These are phyloP conservation scores for Pleodorina starrii DNA, from an alignment of 139 green algal genomes.

Conservation along the genomic window DNA sequence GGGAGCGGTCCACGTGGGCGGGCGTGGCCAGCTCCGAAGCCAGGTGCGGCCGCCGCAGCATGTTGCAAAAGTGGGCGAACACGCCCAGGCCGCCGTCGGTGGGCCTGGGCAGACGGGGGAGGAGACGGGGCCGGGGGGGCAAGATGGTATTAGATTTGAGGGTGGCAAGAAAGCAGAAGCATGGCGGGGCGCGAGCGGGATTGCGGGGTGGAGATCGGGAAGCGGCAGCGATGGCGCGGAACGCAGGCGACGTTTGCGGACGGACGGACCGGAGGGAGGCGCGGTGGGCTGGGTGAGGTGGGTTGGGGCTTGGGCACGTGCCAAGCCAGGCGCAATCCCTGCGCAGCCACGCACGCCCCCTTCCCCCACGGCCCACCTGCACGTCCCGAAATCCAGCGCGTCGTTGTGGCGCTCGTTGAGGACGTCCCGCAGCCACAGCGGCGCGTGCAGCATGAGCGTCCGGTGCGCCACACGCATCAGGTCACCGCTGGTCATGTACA, in stretches of 20 bases:
- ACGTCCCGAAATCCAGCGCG: slow-evolving; percentile 41
- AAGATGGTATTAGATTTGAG: too few relatives aligned
- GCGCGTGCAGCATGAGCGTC: slow-evolving; percentile 17
- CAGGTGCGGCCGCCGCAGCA: slow-evolving; percentile 28
- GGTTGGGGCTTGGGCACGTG: too few relatives aligned
- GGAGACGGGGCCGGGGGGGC: too few relatives aligned
- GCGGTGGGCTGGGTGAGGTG: too few relatives aligned
- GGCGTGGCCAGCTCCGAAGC: slow-evolving; percentile 25
- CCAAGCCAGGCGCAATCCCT: too few relatives aligned
- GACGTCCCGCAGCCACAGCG: slow-evolving; percentile 39
- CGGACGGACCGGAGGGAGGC: too few relatives aligned
- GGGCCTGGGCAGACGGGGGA: slow-evolving; percentile 15
- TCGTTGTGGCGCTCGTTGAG: slow-evolving; percentile 27
- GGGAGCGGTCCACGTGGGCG: slow-evolving; percentile 29
- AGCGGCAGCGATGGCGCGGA: too few relatives aligned
- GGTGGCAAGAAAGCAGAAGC: too few relatives aligned
- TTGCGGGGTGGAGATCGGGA: too few relatives aligned
- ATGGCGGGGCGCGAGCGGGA: too few relatives aligned
- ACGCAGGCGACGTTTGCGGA: too few relatives aligned
- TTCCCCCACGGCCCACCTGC: background rate
- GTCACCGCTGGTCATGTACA: slow-evolving; percentile 32
- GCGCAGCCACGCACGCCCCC: too few relatives aligned
- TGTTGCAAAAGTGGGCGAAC: slow-evolving; percentile 36
- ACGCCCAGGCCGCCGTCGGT: slow-evolving; percentile 40
- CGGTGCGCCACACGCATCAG: slow-evolving; percentile 46